Percentiles rank a stretch among this genome's conserved stretches.
Evolutionary conservation across 257 asterid genomes (phyloP).

Genomic region (Plantago ovata): DNA sequence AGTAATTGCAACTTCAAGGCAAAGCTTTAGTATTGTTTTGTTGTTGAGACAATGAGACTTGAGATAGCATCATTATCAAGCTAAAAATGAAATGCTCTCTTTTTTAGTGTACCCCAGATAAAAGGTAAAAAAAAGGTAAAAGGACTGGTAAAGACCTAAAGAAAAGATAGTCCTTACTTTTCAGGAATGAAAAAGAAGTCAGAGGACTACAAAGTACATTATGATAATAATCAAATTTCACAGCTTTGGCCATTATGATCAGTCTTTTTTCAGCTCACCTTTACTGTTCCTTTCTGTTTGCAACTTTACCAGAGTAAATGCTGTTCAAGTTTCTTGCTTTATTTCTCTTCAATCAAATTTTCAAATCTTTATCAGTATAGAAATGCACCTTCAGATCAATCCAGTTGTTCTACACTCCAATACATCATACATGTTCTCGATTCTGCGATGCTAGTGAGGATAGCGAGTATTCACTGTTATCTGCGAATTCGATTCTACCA

Average conservation of each 20-base stretch:
- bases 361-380: too few relatives aligned
- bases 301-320: not conserved
- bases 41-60: not conserved
- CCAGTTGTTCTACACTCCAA: too few relatives aligned
- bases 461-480: too few relatives aligned
- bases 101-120: not conserved
- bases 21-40: not conserved
- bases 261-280: slow-evolving; percentile 13
- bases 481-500: too few relatives aligned
- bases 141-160: slow-evolving; percentile 9
- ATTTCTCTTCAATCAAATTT: slow-evolving; percentile 8
- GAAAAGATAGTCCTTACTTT: slow-evolving; percentile 23
- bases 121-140: slow-evolving; percentile 9
- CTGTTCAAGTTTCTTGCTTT: not conserved
- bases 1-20: not conserved
- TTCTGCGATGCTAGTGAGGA: too few relatives aligned
- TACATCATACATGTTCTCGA: too few relatives aligned
- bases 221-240: slow-evolving; percentile 11
- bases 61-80: slow-evolving; percentile 5
- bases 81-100: slow-evolving; percentile 4
- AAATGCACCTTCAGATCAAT: too few relatives aligned
- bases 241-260: not conserved
- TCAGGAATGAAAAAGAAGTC: slow-evolving; percentile 18
- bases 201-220: slow-evolving; percentile 20
- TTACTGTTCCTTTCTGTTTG: slow-evolving; percentile 10